phyloP scores from a whole-genome alignment of 2,329 filamentous ascomycete genomes.

The Lasiodiplodia gonubiensis region DNA sequence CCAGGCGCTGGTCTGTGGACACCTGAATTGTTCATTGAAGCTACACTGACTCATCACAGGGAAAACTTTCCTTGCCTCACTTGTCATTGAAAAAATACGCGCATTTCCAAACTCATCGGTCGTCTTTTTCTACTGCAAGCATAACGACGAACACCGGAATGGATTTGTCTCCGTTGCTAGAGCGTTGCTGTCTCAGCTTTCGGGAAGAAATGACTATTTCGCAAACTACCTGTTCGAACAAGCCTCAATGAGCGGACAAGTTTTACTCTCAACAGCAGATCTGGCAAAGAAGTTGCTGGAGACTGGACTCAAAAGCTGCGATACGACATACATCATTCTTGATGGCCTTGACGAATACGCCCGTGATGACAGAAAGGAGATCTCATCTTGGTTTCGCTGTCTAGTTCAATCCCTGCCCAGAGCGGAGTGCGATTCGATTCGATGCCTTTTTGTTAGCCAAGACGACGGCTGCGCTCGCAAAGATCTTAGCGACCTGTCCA shows the following conservation, averaged over 20 bases:
- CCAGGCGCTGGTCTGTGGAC: slow-evolving; percentile 47
- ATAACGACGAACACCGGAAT: slow-evolving; percentile 37
- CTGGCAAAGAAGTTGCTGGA: slow-evolving; percentile 41
- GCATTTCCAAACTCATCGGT: slow-evolving; percentile 31
- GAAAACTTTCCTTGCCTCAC: slow-evolving; percentile 52
- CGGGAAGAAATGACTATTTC: slow-evolving; percentile 34
- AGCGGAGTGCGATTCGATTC: slow-evolving; percentile 35
- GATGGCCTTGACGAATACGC: slow-evolving; percentile 54
- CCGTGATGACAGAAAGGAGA: slow-evolving; percentile 37
- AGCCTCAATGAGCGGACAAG: slow-evolving; percentile 35
- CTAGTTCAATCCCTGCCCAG: slow-evolving; percentile 32
- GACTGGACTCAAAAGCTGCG: slow-evolving; percentile 37
- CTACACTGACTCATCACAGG: slow-evolving; percentile 35
- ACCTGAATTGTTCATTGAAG: not conserved
- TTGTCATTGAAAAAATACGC: slow-evolving; percentile 44
- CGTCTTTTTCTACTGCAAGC: slow-evolving; percentile 51
- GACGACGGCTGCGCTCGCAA: slow-evolving; percentile 37
- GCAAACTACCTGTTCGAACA: slow-evolving; percentile 39
- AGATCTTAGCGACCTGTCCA: slow-evolving; percentile 31
- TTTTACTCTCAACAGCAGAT: slow-evolving; percentile 35
- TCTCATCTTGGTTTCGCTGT: slow-evolving; percentile 38
- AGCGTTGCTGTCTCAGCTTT: slow-evolving; percentile 44
- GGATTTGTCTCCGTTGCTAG: slow-evolving; percentile 41
- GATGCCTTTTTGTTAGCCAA: slow-evolving; percentile 44
- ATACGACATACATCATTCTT: slow-evolving; percentile 47